Conservation (phyloP, 306 rosid species). For the Ziziphus jujuba region DNA sequence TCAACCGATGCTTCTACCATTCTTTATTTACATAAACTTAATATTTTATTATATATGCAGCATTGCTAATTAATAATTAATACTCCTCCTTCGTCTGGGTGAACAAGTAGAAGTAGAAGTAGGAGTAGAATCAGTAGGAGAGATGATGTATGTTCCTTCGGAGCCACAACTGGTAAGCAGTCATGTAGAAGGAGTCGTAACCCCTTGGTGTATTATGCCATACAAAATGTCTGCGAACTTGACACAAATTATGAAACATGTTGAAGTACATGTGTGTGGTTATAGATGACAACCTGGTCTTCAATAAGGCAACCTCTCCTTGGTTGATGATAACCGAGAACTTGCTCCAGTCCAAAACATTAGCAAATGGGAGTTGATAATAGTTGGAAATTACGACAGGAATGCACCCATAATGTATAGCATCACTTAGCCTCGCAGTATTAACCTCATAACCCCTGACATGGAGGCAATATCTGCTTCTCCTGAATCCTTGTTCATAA, state of each 20-base stretch:
- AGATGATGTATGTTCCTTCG: constrained; percentile 8
- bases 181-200: constrained; percentile 35
- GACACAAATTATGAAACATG: constrained; percentile 28
- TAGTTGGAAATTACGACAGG: constrained; percentile 38
- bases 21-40: no score
- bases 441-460: constrained; percentile 37
- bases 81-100: no score
- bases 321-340: constrained; percentile 30
- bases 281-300: constrained; percentile 16
- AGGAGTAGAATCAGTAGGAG: constrained; percentile 17
- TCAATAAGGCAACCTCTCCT: constrained; percentile 23
- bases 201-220: constrained; percentile 31
- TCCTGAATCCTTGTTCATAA: constrained; percentile 35
- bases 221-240: constrained; percentile 29
- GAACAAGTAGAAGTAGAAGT: no score
- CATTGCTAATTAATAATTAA: no score
- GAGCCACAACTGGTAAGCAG: constrained; percentile 41
- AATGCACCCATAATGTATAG: constrained; percentile 35
- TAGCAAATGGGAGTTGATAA: constrained; percentile 38
- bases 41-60: no score
- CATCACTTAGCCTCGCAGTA: constrained; percentile 38
- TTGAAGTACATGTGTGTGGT: constrained; percentile 3
- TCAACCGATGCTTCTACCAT: no score
- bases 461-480: constrained; percentile 41
- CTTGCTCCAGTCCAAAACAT: constrained; percentile 34